Conservation (phyloP, 139 green algal species). For the Chlorella sp. region DNA sequence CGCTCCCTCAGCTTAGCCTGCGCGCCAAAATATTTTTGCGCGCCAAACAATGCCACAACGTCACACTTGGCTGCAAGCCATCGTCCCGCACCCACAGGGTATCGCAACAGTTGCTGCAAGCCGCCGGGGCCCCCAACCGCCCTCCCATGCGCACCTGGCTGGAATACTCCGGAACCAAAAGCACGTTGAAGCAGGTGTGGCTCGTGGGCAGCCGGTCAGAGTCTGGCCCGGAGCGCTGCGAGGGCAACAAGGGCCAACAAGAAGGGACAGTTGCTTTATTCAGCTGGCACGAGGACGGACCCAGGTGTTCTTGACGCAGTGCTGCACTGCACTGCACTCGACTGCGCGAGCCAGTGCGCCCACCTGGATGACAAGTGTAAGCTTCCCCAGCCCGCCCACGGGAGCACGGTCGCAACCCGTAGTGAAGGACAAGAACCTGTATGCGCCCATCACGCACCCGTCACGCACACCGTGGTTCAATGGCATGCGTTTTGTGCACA, state of each 20-base stretch:
- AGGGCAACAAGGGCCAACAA: no score
- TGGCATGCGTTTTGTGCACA: no score
- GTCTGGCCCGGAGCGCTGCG: slow-evolving; percentile 41
- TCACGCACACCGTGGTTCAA: background rate
- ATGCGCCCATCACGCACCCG: background rate
- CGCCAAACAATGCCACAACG: background rate
- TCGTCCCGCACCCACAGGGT: background rate
- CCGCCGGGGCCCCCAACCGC: no score
- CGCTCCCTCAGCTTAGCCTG: slow-evolving; percentile 36
- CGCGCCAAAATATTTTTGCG: background rate
- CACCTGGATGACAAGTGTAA: slow-evolving; percentile 34
- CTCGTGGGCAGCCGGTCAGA: slow-evolving; percentile 68
- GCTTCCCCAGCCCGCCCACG: slow-evolving; percentile 36
- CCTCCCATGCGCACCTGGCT: no score
- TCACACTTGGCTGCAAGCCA: background rate
- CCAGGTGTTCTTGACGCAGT: no score
- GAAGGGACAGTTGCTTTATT: no score
- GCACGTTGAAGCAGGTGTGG: slow-evolving; percentile 88
- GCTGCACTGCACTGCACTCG: no score
- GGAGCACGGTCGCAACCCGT: slow-evolving; percentile 48
- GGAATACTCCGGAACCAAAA: slow-evolving; percentile 73
- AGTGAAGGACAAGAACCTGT: slow-evolving; percentile 37
- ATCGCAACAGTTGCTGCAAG: background rate
- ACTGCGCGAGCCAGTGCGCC: no score
- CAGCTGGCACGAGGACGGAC: no score